A percentile compares a stretch with the other conserved stretches of the same genome.
Conservation (phyloP, 2,329 filamentous ascomycete genomes). For the Cladosporium oxysporum region DNA sequence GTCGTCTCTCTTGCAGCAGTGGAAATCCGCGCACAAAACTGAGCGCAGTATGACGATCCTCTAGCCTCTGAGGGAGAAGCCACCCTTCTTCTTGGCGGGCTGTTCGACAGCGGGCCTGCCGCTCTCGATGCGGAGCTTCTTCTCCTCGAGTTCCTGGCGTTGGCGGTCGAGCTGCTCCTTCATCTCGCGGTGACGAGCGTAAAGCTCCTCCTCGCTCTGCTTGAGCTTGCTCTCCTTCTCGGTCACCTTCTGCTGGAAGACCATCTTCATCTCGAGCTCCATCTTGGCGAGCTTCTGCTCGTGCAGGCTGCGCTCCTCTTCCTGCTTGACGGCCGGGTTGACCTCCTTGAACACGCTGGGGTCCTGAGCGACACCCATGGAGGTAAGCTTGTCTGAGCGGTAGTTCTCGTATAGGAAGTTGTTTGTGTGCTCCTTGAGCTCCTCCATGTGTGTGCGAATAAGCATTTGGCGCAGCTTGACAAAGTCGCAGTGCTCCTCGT, state of each 20-base stretch:
- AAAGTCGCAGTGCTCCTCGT: conserved; percentile 99
- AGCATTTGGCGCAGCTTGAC: conserved; percentile 99
- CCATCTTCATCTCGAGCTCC: conserved; percentile 99
- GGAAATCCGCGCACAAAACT: not conserved
- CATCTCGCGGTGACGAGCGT: conserved; percentile 98
- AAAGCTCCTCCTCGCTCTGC: conserved; percentile 98
- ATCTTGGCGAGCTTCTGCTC: conserved; percentile 99
- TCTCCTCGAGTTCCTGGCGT: conserved; percentile 93
- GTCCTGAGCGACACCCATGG: conserved; percentile 98
- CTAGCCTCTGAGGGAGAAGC: conserved; percentile 82
- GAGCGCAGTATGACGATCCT: not conserved
- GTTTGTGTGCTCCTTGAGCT: conserved; percentile 99
- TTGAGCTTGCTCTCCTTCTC: conserved; percentile 99
- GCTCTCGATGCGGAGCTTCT: conserved; percentile 93
- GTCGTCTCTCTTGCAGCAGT: not conserved
- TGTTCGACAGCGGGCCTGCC: conserved; percentile 87
- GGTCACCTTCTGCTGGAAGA: conserved; percentile 99
- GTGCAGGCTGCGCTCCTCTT: conserved; percentile 96
- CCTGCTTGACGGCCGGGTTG: conserved; percentile 99
- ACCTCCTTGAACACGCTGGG: conserved; percentile 99
- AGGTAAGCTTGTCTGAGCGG: conserved; percentile 97
- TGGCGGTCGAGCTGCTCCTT: conserved; percentile 98
- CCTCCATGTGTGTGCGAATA: conserved; percentile 99
- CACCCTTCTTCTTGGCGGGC: conserved; percentile 93
- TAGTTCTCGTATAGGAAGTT: conserved; percentile 99